Conservation (phyloP, 345 rosid genomes). For the Melaleuca alternifolia region DNA sequence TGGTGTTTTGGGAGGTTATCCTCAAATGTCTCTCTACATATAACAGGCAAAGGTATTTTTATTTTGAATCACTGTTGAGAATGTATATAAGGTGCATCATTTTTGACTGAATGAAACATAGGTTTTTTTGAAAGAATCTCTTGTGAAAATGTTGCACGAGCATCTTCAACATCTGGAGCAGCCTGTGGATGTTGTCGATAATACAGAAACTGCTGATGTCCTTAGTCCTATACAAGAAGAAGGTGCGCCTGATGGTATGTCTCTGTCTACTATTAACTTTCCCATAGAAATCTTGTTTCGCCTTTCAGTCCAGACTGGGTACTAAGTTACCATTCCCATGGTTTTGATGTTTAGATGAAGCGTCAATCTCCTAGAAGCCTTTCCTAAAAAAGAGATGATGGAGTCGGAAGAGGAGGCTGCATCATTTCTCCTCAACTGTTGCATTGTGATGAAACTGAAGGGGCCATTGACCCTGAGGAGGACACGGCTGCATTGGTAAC, state of each 20-base stretch:
- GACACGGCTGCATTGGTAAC: constrained; percentile 70
- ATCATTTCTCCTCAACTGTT: constrained; percentile 77
- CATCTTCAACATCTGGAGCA: constrained; percentile 75
- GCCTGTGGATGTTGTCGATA: constrained; percentile 36
- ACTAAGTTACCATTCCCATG: not conserved
- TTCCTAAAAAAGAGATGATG: constrained; percentile 28
- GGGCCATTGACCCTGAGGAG: constrained; percentile 92
- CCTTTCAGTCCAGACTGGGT: too few species aligned
- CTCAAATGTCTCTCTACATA: constrained; percentile 74
- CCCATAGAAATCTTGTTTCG: too few species aligned
- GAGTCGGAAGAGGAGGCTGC: constrained; percentile 63
- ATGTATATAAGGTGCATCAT: not conserved
- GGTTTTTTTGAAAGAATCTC: constrained; percentile 90
- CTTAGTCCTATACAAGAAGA: constrained; percentile 13
- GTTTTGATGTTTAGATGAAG: constrained; percentile 24
- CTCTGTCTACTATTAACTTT: too few species aligned
- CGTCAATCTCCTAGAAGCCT: constrained; percentile 53
- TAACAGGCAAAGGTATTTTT: constrained; percentile 83
- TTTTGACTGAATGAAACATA: constrained; percentile 16
- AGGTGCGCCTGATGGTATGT: too few species aligned
- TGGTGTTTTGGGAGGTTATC: constrained; percentile 94
- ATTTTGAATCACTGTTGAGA: not conserved
- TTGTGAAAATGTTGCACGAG: constrained; percentile 64
- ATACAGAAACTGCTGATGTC: constrained; percentile 8
- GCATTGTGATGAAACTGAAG: constrained; percentile 76